phyloP scores from a whole-genome alignment of 495 filamentous ascomycete species.

The Amniculicola lignicola region DNA sequence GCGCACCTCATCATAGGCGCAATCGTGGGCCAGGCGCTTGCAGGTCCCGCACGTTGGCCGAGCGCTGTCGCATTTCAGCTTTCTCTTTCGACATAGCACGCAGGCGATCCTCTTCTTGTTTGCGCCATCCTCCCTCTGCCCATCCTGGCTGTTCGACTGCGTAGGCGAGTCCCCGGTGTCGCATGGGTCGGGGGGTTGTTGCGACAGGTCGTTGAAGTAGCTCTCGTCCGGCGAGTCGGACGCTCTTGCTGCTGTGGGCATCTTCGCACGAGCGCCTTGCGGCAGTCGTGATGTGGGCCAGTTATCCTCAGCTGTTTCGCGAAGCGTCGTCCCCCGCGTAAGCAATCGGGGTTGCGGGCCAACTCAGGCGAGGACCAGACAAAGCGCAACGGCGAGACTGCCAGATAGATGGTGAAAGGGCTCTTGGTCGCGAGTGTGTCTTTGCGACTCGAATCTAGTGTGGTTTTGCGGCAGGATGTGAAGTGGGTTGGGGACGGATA shows the following conservation, averaged over 20 bases:
- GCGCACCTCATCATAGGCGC: conserved; percentile 91
- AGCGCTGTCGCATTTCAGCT: conserved; percentile 74
- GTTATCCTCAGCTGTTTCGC: not conserved
- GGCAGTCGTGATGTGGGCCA: not conserved
- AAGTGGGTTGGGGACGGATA: too few relatives aligned
- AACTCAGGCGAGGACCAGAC: not conserved
- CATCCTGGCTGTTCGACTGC: conserved; percentile 34
- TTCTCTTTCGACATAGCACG: conserved; percentile 89
- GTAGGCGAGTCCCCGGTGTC: conserved; percentile 1
- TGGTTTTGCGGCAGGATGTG: too few relatives aligned
- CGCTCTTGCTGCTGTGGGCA: conserved; percentile 23
- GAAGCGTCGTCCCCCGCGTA: conserved; percentile 24
- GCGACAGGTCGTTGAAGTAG: conserved; percentile 58
- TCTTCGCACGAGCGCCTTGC: conserved; percentile 9
- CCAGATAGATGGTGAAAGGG: too few relatives aligned
- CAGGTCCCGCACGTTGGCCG: conserved; percentile 93
- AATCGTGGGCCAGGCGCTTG: conserved; percentile 80
- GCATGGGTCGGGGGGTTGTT: conserved; percentile 42
- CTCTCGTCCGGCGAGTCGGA: conserved; percentile 31
- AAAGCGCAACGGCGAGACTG: too few relatives aligned
- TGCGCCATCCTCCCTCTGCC: conserved; percentile 54
- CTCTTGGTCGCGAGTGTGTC: too few relatives aligned
- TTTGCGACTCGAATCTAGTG: too few relatives aligned
- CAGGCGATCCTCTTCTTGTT: conserved; percentile 96
- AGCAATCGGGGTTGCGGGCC: conserved; percentile 19